Base-by-base conservation (phyloP, 73 alveolate genomes). In the Vitrella brassicaformis region DNA sequence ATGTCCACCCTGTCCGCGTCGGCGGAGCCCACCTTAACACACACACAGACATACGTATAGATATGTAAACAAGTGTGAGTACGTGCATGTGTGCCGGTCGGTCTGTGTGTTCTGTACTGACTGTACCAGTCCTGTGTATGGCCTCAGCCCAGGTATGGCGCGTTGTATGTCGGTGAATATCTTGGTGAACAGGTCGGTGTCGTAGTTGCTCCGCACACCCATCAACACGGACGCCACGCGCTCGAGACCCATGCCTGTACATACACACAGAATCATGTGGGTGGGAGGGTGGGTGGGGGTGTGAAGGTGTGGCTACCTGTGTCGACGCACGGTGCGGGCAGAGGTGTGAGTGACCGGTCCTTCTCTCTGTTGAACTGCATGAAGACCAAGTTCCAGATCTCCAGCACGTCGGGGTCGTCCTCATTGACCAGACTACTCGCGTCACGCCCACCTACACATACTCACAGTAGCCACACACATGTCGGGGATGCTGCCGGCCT, bases 371-470 rank as follows among this genome's bases (percentile, higher is more conserved):
- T 73, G 32, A 69, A 78, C 68, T 78, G 84, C 84, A 78, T 78
- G 84, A 78, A 78, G 69, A 78, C 84, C 28, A 47, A 72, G 78
- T 78, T 78, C 84, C 84, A 78, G 29, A 78, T 78, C 64, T 78
- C 84, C 64, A 78, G 73, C 78, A 78, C 84, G 30, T 78, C 84
- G 0, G 84, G 84, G 28, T 78, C 84, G 25, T 78, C 84, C 78
- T 47, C 69, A 68, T 78, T 78, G 78, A 78, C 84, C 71, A 78
- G 27, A 22, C 29, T 39, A 8, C 73, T 71, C 0, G 84, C 84
- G 69, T 78, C 84, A 30, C 84, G 31, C 27, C 83, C 77, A 9
- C 84, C n/a, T n/a, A n/a, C n/a, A n/a, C n/a, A n/a, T n/a, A n/a
- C n/a, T n/a, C n/a, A n/a, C n/a, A n/a, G n/a, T n/a, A n/a, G n/a